Evolutionary conservation across 2,329 filamentous ascomycete species (phyloP), one percentile per base, ranked within the genome.

Genomic region (Furcasterigmium sp.): DNA sequence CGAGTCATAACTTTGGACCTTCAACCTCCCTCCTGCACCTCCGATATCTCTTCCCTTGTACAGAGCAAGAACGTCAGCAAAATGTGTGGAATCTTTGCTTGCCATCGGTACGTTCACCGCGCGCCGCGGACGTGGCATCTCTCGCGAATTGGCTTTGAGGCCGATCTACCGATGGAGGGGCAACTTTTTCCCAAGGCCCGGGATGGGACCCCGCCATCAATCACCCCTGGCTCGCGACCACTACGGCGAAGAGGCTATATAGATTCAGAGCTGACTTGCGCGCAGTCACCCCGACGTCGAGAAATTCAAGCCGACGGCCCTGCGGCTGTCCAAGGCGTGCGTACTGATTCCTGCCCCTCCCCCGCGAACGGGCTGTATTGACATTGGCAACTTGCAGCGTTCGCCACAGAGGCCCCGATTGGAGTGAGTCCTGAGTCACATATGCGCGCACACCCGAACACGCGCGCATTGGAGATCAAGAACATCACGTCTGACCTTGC

Each of bases 11-110:
- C n/a, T n/a, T n/a, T n/a, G n/a, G n/a, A n/a, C n/a, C n/a, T n/a
- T 37, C 41, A 38, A 35, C 32, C 32, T 35, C 32, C 10, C 32
- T 35, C 29, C 29, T 32, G 17, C 32, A 35, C 32, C 15, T 35
- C n/a, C 32, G 17, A 13, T 15, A 4, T 4, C 18, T 35, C 15
- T 19, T 35, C 32, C 32, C 15, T 11, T 8, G 3, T 3, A 6
- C 32, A 35, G 9, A 15, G n/a, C 8, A 15, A 32, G 15, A 51
- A 44, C 35, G 35, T 40, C 38, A 56, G 61, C 75, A 85, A 65
- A 58, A 95, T 95, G 90, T 95, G 90, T 84, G 90, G 90, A 69
- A 95, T 96, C 62, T 96, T 96, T 69, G 91, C 89, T 59, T 96
- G 91, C 72, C 88, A 96, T 70, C 76, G 80, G 90, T 95, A 72